Base-by-base conservation (phyloP, 306 rosid species). In the Oemleria cerasiformis region DNA sequence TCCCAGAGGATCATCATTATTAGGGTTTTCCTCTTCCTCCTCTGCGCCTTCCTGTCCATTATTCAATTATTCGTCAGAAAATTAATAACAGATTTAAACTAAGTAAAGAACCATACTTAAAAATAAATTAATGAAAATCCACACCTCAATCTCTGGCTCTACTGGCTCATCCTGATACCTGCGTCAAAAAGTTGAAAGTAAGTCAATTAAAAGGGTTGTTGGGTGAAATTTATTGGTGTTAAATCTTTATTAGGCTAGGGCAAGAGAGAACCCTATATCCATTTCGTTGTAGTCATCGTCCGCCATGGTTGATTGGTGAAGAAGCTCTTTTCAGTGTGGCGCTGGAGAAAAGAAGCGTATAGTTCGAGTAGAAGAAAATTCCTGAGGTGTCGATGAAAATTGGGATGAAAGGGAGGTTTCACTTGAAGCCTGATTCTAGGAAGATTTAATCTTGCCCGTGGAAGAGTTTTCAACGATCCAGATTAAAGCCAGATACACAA, bases 61-160 rank as follows among this genome's bases (percentile, higher is more conserved):
- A 78, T 39, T 57, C 60, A 70, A 61, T 68, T 42, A 65, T 53
- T 49, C 41, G 21, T 63, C n/a, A 59, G 42, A 20, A 61, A 49
- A 58, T 65, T 39, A 38, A 56, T 56, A 10, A 25, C 30, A 25
- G 30, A 25, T 25, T 25, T 25, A 25, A 25, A 25, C 30, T 25
- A 25, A 25, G 30, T 25, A 25, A 25, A 25, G 30, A 25, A 25
- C 30, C 49, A 10, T 45, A 44, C 8, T 44, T 9, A 43, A 45
- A 45, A 4, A 12, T 5, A 55, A 55, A 55, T 9, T 10, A 21
- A 55, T 19, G 20, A 54, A 42, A 61, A 30, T 55, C 15, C 78
- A 45, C 63, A 88, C 98, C 81, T 93, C 98, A 40, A 93, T 87
- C 72, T 90, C 96, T 9, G 97, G 98, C 84, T 93, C 97, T 2